These are phyloP conservation scores for Nicotiana obtusifolia DNA, from an alignment of 257 asterid species.

Conservation along the genomic window DNA sequence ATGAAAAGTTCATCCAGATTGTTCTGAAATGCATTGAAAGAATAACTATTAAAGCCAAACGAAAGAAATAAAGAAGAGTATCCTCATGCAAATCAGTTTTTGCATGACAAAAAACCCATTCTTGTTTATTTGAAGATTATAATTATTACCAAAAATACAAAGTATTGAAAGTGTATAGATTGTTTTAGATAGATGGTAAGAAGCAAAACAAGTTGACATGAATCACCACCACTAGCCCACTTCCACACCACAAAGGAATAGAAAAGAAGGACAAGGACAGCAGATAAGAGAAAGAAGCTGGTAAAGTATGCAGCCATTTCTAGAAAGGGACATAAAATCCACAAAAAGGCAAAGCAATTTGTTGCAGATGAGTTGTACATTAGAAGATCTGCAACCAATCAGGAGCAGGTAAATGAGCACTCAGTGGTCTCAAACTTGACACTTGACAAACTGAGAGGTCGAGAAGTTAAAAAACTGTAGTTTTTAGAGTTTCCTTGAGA, in stretches of 20 bases:
- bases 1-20: constrained; percentile 96
- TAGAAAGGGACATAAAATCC: no score
- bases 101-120: background rate
- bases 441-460: background rate
- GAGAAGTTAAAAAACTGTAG: background rate
- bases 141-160: background rate
- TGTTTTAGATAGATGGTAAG: background rate
- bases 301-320: background rate
- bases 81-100: background rate
- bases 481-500: background rate
- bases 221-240: background rate
- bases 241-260: background rate
- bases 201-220: background rate
- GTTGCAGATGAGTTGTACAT: background rate
- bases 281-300: background rate
- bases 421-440: background rate
- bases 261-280: background rate
- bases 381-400: background rate
- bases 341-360: background rate
- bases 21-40: constrained; percentile 61
- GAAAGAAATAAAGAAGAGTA: background rate
- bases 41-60: constrained; percentile 14
- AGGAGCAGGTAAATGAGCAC: background rate
- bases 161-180: background rate
- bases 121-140: background rate